Evolutionary conservation across 192 early-diverging fungal species (phyloP).

Genomic region (Coemansia sp.): DNA sequence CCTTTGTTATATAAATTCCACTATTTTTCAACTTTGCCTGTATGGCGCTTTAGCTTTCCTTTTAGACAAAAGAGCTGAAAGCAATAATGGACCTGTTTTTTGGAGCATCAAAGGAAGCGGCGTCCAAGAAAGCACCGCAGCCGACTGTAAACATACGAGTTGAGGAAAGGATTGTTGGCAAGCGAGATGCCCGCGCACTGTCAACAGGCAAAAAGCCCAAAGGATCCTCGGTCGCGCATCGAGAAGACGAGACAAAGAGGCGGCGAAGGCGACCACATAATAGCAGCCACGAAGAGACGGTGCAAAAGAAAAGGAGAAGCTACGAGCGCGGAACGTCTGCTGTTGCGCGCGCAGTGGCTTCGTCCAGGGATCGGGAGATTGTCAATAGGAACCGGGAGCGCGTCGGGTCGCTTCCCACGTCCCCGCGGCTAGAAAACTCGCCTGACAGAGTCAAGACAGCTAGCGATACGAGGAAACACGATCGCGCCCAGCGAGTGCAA

Average conservation of each 20-base stretch:
- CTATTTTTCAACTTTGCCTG: too few relatives aligned
- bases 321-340: not conserved
- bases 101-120: conserved; percentile 24
- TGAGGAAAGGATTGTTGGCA: conserved; percentile 24
- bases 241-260: conserved; percentile 5
- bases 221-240: too few relatives aligned
- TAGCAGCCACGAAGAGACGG: not conserved
- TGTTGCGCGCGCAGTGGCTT: conserved; percentile 9
- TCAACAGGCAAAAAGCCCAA: not conserved
- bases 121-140: conserved; percentile 23
- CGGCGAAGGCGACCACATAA: not conserved
- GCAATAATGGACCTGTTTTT: conserved; percentile 54
- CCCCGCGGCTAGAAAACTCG: conserved; percentile 27
- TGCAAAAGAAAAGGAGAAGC: not conserved
- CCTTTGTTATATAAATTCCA: not conserved
- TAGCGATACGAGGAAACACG: too few relatives aligned
- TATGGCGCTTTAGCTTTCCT: not conserved
- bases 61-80: too few relatives aligned
- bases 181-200: not conserved
- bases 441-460: too few relatives aligned
- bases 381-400: conserved; percentile 47
- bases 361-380: conserved; percentile 22
- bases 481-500: conserved; percentile 1
- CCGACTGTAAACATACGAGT: conserved; percentile 37
- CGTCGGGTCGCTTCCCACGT: conserved; percentile 40